Conservation (phyloP, 2,329 filamentous ascomycete species). For the Dothideomycetes sp. region DNA sequence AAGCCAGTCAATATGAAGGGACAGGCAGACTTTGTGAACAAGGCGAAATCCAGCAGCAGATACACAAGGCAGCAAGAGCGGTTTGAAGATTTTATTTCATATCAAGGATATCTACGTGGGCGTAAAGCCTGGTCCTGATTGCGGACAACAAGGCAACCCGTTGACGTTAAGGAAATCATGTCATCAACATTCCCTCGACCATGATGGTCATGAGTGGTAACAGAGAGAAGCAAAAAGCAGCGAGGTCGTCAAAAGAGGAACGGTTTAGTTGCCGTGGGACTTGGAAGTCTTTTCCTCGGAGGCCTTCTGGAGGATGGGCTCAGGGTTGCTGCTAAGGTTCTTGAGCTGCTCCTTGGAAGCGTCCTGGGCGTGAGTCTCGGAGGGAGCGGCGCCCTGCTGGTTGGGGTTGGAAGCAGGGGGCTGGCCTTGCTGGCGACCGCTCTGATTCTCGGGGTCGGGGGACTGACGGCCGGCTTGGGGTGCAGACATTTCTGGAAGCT, state of each 20-base stretch:
- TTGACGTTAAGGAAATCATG: slow-evolving; percentile 7
- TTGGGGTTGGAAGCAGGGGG: slow-evolving; percentile 50
- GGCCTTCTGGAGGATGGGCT: slow-evolving; percentile 52
- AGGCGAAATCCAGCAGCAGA: too few species aligned
- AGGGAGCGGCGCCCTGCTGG: slow-evolving; percentile 37
- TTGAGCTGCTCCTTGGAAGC: slow-evolving; percentile 43
- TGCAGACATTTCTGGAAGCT: slow-evolving; percentile 51
- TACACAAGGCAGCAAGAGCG: too few species aligned
- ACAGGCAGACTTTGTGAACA: too few species aligned
- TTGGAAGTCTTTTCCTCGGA: slow-evolving; percentile 55
- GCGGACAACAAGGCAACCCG: too few species aligned
- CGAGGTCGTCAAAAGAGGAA: slow-evolving; percentile 7
- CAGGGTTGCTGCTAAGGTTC: slow-evolving; percentile 57
- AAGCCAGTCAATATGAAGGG: too few species aligned
- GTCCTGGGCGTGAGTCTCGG: slow-evolving; percentile 40
- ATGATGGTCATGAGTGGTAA: slow-evolving; percentile 1
- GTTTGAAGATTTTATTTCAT: slow-evolving; percentile 3
- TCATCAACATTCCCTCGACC: slow-evolving; percentile 11
- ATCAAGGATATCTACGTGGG: slow-evolving; percentile 6
- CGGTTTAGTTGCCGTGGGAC: slow-evolving; percentile 16
- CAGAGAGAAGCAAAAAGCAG: background rate
- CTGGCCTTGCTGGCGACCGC: slow-evolving; percentile 54
- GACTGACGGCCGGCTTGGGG: slow-evolving; percentile 63
- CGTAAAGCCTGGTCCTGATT: background rate
- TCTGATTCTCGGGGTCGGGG: slow-evolving; percentile 61